phyloP scores from a whole-genome alignment of 306 rosid genomes.

The Prunus kanzakura region DNA sequence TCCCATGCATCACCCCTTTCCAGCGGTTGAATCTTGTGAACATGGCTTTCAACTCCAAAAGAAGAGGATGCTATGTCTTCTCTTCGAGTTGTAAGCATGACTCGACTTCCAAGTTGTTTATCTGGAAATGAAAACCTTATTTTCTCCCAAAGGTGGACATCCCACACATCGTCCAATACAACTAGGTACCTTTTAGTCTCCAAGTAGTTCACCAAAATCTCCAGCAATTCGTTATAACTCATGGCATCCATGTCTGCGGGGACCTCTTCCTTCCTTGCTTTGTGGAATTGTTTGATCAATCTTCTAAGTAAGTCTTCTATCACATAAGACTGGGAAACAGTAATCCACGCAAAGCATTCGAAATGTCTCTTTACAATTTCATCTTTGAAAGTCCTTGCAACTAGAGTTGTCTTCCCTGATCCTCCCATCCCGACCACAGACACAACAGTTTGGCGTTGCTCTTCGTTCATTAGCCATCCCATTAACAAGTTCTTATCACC shows the following conservation, averaged over 20 bases:
- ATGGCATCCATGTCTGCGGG: too few relatives aligned
- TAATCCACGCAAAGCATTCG: too few relatives aligned
- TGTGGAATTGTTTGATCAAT: too few relatives aligned
- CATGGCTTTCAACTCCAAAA: constrained; percentile 7
- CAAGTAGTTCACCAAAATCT: constrained; percentile 5
- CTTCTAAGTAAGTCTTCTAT: too few relatives aligned
- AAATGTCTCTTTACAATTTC: too few relatives aligned
- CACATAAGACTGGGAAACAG: too few relatives aligned
- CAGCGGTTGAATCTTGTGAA: background rate
- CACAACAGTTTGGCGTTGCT: background rate
- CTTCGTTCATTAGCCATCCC: background rate
- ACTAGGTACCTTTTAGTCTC: constrained; percentile 8
- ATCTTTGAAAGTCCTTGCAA: too few relatives aligned
- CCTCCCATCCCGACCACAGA: background rate
- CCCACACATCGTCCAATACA: constrained; percentile 15
- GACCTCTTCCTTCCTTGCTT: too few relatives aligned
- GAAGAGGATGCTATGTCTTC: constrained; percentile 6
- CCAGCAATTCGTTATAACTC: too few relatives aligned
- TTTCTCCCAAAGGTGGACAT: background rate
- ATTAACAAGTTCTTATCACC: too few relatives aligned
- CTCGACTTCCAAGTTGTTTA: constrained; percentile 9
- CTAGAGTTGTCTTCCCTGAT: background rate
- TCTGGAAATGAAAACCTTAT: constrained; percentile 8
- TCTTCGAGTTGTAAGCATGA: constrained; percentile 22
- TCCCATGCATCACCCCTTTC: constrained; percentile 1